A percentile compares a stretch with the other conserved stretches of the same genome.
phyloP scores from a whole-genome alignment of 345 rosid species.

The Citrus australasica region DNA sequence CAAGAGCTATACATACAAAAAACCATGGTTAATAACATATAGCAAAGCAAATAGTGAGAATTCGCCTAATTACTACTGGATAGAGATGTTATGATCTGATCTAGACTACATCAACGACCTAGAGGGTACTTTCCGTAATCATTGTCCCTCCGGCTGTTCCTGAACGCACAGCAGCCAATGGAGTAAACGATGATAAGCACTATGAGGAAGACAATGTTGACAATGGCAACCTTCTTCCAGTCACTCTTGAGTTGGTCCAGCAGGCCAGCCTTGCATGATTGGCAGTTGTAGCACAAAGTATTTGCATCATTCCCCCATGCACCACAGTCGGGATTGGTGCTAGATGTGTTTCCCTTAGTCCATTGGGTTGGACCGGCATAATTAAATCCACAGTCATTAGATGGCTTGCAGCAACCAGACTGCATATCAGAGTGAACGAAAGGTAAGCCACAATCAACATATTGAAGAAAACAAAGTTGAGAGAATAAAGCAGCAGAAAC shows the following conservation, averaged over 20 bases:
- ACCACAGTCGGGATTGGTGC: conserved; percentile 52
- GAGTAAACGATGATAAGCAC: conserved; percentile 67
- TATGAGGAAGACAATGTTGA: conserved; percentile 67
- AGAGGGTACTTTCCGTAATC: conserved; percentile 21
- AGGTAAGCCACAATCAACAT: background rate
- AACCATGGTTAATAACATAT: background rate
- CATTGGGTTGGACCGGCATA: conserved; percentile 61
- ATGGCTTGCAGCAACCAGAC: conserved; percentile 96
- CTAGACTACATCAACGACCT: background rate
- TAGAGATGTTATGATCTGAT: background rate
- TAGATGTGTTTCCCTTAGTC: conserved; percentile 25
- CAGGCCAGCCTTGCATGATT: conserved; percentile 88
- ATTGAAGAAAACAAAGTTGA: background rate
- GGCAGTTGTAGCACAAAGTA: conserved; percentile 66
- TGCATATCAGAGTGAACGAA: conserved; percentile 20
- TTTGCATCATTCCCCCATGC: conserved; percentile 39
- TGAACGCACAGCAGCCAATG: conserved; percentile 80
- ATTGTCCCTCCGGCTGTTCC: conserved; percentile 65
- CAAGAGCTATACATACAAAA: conserved; percentile 4
- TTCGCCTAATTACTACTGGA: background rate
- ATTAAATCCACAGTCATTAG: conserved; percentile 59
- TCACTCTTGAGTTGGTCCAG: conserved; percentile 62
- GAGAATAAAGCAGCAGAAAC: too few relatives aligned
- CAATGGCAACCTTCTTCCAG: conserved; percentile 73
- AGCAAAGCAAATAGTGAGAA: background rate